Percentiles rank a stretch among this genome's conserved stretches.
Evolutionary conservation across 306 rosid genomes (phyloP).

Genomic region (Ormosia emarginata): DNA sequence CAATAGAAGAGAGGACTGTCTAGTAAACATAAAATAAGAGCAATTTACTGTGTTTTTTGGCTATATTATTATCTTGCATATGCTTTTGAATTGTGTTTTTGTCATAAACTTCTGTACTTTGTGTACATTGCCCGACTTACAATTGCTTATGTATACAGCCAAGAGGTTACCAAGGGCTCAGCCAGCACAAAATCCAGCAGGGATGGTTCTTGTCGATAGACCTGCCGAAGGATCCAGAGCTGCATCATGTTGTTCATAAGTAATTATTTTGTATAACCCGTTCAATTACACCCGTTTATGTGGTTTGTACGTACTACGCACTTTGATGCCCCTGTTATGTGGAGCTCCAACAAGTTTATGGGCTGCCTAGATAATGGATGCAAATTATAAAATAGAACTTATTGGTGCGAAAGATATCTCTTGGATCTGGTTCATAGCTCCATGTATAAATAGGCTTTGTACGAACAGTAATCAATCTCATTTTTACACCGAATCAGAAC

Average conservation of each 20-base stretch:
- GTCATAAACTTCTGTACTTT: not conserved
- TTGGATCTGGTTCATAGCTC: not conserved
- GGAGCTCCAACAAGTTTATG: not conserved
- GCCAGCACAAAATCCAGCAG: constrained; percentile 60
- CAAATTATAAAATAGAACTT: not conserved
- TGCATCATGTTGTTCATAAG: constrained; percentile 56
- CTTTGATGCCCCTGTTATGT: constrained; percentile 25
- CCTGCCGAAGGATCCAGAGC: constrained; percentile 52
- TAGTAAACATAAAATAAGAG: not conserved
- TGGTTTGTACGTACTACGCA: constrained; percentile 30
- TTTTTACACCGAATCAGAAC: not conserved
- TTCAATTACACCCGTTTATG: constrained; percentile 20
- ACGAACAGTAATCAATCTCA: not conserved
- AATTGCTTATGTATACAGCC: constrained; percentile 40
- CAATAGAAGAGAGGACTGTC: not conserved
- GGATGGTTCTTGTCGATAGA: constrained; percentile 67
- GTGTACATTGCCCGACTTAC: not conserved
- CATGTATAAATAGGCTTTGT: not conserved
- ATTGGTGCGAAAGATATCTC: not conserved
- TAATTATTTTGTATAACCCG: not conserved
- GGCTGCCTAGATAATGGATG: not conserved
- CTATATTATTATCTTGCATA: not conserved
- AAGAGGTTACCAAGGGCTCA: constrained; percentile 61
- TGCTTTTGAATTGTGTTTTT: not conserved
- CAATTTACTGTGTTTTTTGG: not conserved